Conservation (phyloP, 225 moss, liverwort and hornwort genomes). For the Sphagnum tenellum region DNA sequence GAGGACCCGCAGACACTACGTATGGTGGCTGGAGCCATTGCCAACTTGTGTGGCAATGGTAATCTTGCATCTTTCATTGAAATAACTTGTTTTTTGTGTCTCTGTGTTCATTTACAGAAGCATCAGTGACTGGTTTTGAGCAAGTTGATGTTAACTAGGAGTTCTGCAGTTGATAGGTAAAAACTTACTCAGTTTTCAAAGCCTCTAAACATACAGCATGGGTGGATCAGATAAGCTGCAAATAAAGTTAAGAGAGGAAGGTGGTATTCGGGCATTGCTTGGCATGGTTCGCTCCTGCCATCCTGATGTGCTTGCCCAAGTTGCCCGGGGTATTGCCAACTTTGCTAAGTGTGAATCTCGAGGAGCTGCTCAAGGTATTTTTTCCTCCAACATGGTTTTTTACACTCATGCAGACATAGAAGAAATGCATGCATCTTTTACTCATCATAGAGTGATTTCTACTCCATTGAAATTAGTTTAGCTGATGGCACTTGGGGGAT, state of each 20-base stretch:
- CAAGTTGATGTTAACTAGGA: neutral
- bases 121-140: no score
- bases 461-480: neutral
- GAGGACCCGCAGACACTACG: constrained; percentile 87
- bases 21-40: constrained; percentile 92
- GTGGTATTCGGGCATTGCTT: constrained; percentile 84
- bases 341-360: constrained; percentile 95
- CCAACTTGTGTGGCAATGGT: constrained; percentile 94
- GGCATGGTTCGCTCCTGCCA: constrained; percentile 93
- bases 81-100: neutral
- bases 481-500: neutral
- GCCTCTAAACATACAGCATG: neutral
- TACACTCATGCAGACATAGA: neutral
- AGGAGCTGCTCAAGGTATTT: constrained; percentile 83
- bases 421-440: neutral
- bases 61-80: neutral
- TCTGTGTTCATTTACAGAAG: neutral
- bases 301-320: constrained; percentile 91
- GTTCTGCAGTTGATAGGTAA: neutral
- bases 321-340: constrained; percentile 90
- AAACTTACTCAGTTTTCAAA: neutral
- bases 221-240: constrained; percentile 73
- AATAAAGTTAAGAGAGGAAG: constrained; percentile 81
- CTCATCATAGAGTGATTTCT: neutral
- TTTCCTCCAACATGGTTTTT: neutral